Evolutionary conservation across 129 eudicot species (phyloP).

Genomic region (Pseudognaphalium luteoalbum): DNA sequence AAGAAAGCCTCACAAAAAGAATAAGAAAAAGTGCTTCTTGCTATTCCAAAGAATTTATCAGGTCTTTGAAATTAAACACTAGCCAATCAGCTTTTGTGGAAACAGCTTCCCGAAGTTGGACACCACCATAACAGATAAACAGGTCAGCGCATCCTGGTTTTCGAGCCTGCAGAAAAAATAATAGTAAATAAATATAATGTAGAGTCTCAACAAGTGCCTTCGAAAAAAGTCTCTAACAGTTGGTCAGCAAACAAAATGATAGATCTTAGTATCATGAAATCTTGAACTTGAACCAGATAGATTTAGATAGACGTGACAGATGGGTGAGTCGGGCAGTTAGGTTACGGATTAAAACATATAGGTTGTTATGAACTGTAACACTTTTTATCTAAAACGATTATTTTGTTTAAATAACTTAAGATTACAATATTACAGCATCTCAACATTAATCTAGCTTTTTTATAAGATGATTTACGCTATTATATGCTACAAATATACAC

Average conservation of each 20-base stretch:
- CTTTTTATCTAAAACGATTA: background rate
- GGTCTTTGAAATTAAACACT: constrained; percentile 69
- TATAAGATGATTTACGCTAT: background rate
- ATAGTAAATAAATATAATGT: background rate
- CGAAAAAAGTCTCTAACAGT: no score
- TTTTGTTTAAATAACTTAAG: no score
- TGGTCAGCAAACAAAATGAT: background rate
- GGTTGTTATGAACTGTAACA: background rate
- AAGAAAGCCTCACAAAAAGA: background rate
- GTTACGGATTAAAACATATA: background rate
- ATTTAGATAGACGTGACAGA: background rate
- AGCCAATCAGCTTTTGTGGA: constrained; percentile 93
- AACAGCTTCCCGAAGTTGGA: constrained; percentile 74
- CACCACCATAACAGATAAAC: constrained; percentile 88
- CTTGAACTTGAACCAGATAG: no score
- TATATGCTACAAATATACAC: background rate
- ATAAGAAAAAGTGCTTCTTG: constrained; percentile 8
- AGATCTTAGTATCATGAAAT: background rate
- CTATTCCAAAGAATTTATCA: constrained; percentile 65
- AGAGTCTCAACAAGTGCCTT: background rate
- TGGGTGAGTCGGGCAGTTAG: background rate
- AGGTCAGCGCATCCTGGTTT: constrained; percentile 89
- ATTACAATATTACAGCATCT: no score
- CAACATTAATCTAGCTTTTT: background rate
- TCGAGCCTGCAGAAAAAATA: constrained; percentile 53